A percentile compares a stretch with the other conserved stretches of the same genome.
Evolutionary conservation across 768 basidiomycete species (phyloP).

Genomic region (Kwoniella heveanensis): DNA sequence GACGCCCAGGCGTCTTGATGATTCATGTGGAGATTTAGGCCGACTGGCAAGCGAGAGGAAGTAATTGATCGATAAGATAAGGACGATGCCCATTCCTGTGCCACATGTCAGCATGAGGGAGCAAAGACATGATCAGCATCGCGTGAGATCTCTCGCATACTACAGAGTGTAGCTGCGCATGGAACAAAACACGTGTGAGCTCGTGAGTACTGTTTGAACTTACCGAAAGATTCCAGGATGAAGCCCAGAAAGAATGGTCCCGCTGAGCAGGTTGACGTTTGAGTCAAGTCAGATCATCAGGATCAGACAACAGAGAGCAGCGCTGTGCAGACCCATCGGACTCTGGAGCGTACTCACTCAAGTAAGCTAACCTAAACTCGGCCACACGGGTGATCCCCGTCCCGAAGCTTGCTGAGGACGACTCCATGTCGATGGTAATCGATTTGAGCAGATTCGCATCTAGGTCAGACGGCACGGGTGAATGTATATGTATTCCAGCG

Average conservation of each 20-base stretch:
- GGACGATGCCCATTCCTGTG: slow-evolving; percentile 42
- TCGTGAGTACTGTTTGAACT: no score
- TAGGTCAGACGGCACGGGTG: no score
- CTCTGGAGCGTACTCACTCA: no score
- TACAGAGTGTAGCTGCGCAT: no score
- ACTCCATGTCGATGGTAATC: not conserved
- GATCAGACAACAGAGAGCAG: not conserved
- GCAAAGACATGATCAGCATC: no score
- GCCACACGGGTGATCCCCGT: not conserved
- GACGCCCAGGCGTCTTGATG: slow-evolving; percentile 23
- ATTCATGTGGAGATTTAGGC: slow-evolving; percentile 16
- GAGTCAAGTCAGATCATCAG: no score
- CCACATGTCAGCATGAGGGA: no score
- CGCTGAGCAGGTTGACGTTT: slow-evolving; percentile 12
- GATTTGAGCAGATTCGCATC: no score
- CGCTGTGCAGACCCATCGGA: no score
- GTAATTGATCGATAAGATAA: slow-evolving; percentile 37
- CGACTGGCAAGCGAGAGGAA: slow-evolving; percentile 9
- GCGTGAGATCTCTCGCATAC: no score
- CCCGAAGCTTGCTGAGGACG: not conserved
- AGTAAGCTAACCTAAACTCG: not conserved
- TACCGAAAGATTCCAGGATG: slow-evolving; percentile 25
- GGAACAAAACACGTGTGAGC: no score
- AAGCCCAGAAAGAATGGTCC: slow-evolving; percentile 47
- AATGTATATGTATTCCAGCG: no score